phyloP scores from a whole-genome alignment of 169 alveolate genomes.

The Eimeria zaria region DNA sequence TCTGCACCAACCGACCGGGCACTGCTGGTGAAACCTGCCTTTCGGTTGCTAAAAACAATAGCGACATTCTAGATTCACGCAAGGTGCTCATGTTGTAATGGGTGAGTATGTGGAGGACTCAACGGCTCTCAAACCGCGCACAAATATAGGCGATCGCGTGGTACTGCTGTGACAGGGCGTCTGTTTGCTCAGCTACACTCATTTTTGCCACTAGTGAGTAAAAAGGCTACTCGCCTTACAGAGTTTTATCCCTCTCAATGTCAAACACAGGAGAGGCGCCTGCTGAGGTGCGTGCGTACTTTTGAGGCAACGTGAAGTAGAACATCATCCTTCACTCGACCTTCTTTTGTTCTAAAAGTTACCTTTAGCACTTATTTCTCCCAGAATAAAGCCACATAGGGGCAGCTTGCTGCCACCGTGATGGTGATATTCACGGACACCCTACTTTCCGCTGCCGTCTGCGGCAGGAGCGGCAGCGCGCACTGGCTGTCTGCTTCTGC shows the following conservation, averaged over 20 bases:
- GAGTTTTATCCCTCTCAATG: neutral
- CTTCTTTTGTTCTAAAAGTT: neutral
- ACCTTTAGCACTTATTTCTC: neutral
- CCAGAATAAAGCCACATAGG: neutral
- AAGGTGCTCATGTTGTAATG: neutral
- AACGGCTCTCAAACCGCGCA: neutral
- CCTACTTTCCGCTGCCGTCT: neutral
- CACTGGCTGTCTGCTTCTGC: neutral
- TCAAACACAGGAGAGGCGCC: neutral
- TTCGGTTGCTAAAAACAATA: neutral
- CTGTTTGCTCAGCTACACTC: neutral
- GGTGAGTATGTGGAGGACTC: neutral
- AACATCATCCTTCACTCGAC: neutral
- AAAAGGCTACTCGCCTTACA: neutral
- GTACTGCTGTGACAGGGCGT: neutral
- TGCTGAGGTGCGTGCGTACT: neutral
- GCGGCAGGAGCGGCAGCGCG: neutral
- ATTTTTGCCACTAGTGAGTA: neutral
- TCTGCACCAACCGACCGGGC: slow-evolving; percentile 52
- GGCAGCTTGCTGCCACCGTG: neutral
- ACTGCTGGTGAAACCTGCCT: neutral
- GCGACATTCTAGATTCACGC: neutral
- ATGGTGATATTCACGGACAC: neutral
- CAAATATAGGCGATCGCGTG: neutral
- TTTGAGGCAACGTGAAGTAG: neutral